Base-by-base conservation (phyloP, 768 basidiomycete species). In the Collybia sordida region DNA sequence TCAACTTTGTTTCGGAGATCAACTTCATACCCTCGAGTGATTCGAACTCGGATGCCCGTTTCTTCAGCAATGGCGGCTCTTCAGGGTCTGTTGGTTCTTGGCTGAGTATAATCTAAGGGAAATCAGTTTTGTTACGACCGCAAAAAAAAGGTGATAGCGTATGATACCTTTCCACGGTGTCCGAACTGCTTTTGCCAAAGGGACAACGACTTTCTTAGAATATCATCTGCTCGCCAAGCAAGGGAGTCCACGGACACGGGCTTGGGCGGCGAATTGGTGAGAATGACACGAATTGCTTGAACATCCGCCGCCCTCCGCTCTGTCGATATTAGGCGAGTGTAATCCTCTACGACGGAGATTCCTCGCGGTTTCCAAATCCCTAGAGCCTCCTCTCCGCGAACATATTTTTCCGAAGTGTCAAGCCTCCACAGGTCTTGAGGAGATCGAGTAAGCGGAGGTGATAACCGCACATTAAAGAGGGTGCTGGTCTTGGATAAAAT, bases 391-490 rank as follows among this genome's bases (percentile, higher is more conserved):
- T 98, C 95, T 6, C 96, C 96, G 39, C 86, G 80, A 0, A 99
- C 94, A 67, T 95, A 98, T 65, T 93, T 95, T 69, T 91, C 89
- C 23, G 90, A 85, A 1, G 96, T 98, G 70, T 99, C 93, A 45
- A 98, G 74, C 35, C 94, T 76, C 97, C 96, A 98, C 12, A 99
- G 74, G 55, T 98, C 94, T 63, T 84, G 84, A 2, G 92, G 81
- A 0, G 89, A 93, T 38, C 92, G 84, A 17, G 91, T 93, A 53
- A 91, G 71, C 14, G 91, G 88, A 11, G 96, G 94, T 2, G 83
- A 83, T 25, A 98, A 76, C 39, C 81, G 78, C 42, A 98, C 78
- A 25, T 75, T 80, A 74, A 95, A 99, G 39, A 97, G 79, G n/a
- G 83, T 82, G 60, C 88, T 90, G 34, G 86, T 82, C 69, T 89